These are phyloP conservation scores for Aphelidium insulamus DNA, from an alignment of 371 early-diverging fungal genomes.

Conservation along the genomic window DNA sequence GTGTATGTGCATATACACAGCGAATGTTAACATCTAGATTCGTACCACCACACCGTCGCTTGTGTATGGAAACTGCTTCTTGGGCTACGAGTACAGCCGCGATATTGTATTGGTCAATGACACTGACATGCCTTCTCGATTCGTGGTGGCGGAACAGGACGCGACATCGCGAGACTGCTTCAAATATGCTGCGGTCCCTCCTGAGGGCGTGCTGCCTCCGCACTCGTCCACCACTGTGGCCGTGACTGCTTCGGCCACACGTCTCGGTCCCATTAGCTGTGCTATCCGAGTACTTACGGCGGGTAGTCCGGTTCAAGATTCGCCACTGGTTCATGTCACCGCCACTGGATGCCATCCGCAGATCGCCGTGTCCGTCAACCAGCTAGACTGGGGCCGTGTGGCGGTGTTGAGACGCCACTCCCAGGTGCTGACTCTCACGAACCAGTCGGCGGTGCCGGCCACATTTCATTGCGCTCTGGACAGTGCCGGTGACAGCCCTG, in stretches of 20 bases:
- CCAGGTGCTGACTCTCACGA: slow-evolving; percentile 8
- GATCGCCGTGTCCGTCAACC: slow-evolving; percentile 11
- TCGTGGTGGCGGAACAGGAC: not conserved
- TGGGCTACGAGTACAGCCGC: slow-evolving; percentile 8
- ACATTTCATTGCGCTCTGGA: slow-evolving; percentile 8
- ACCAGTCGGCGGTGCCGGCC: slow-evolving; percentile 21
- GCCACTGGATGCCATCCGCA: slow-evolving; percentile 22
- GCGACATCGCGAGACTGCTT: too few species aligned
- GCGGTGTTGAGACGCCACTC: slow-evolving; percentile 11
- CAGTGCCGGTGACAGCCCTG: slow-evolving; percentile 7
- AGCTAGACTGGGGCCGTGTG: slow-evolving; percentile 23
- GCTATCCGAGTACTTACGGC: slow-evolving; percentile 10
- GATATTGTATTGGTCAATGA: slow-evolving; percentile 14
- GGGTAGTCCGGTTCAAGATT: slow-evolving; percentile 11
- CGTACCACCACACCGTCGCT: slow-evolving; percentile 7
- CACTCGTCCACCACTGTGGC: slow-evolving; percentile 7
- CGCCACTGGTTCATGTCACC: slow-evolving; percentile 12
- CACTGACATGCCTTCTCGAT: slow-evolving; percentile 11
- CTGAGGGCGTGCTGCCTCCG: slow-evolving; percentile 14
- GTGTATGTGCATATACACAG: too few species aligned
- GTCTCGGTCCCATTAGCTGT: slow-evolving; percentile 14
- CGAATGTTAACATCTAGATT: slow-evolving; percentile 6
- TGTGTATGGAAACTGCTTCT: slow-evolving; percentile 16
- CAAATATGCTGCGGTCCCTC: not conserved
- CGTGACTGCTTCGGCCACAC: slow-evolving; percentile 11